A percentile compares a stretch with the other conserved stretches of the same genome.
Evolutionary conservation across 192 early-diverging fungal species (phyloP).

Genomic region (Rhizophagus clarus): DNA sequence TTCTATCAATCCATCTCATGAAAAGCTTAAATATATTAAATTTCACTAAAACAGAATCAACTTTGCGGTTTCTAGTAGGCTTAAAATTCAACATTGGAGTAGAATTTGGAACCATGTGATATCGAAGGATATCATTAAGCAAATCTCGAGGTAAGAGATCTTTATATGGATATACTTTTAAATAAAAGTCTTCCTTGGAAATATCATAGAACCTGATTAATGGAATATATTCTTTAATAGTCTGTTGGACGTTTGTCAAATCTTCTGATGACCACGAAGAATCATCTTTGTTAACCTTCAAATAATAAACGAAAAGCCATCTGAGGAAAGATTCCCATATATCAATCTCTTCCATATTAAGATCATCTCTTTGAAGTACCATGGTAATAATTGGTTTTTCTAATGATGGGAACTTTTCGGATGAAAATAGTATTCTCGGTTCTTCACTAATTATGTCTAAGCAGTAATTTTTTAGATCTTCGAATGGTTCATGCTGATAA

Average conservation of each 20-base stretch:
- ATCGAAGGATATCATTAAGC: neutral
- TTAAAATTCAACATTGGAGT: neutral
- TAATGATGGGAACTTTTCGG: neutral
- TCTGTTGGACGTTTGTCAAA: neutral
- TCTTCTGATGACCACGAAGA: neutral
- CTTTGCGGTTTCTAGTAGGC: neutral
- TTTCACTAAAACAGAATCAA: neutral
- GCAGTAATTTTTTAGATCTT: neutral
- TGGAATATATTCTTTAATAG: neutral
- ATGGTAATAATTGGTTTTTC: neutral
- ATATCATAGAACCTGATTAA: constrained; percentile 10
- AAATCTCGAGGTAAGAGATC: constrained; percentile 1
- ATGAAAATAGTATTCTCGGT: neutral
- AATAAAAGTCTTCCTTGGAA: neutral
- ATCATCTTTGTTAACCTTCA: neutral
- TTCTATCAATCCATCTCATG: neutral
- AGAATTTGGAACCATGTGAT: neutral
- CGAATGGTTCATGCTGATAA: neutral
- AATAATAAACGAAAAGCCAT: neutral
- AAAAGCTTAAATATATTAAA: neutral
- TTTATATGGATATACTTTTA: constrained; percentile 9
- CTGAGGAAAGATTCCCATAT: neutral
- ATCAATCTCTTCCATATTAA: neutral
- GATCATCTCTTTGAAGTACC: neutral
- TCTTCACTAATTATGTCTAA: neutral